Percentiles rank a stretch among this genome's conserved stretches.
These are phyloP conservation scores for Tephrocybe sp. DNA, from an alignment of 768 basidiomycete species.

Conservation along the genomic window DNA sequence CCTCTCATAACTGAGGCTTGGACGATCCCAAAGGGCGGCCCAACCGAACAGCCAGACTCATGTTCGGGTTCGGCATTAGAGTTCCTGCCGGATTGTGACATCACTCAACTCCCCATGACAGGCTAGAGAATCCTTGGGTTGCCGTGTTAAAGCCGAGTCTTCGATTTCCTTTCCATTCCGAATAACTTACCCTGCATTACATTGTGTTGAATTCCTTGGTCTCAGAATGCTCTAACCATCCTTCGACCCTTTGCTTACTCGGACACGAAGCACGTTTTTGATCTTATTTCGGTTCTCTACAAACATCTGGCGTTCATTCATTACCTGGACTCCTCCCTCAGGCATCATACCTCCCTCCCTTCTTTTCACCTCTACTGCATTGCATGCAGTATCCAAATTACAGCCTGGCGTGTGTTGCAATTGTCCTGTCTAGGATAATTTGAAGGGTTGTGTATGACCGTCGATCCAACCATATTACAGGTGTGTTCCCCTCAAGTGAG, in stretches of 20 bases:
- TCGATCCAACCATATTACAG: neutral
- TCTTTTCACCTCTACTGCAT: neutral
- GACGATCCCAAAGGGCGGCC: too few relatives aligned
- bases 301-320: neutral
- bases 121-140: too few relatives aligned
- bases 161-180: too few relatives aligned
- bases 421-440: neutral
- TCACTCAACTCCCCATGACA: too few relatives aligned
- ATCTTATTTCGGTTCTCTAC: slow-evolving; percentile 6
- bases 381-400: neutral
- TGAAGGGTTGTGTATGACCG: slow-evolving; percentile 1
- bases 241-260: slow-evolving; percentile 8
- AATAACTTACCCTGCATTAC: too few relatives aligned
- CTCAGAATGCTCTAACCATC: neutral
- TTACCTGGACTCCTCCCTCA: neutral
- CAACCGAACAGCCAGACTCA: too few relatives aligned
- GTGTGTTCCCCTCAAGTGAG: slow-evolving; percentile 3
- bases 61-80: too few relatives aligned
- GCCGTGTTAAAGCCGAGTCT: too few relatives aligned
- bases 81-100: too few relatives aligned
- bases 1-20: neutral
- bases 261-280: slow-evolving; percentile 1
- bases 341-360: neutral
- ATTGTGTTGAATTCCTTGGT: too few relatives aligned
- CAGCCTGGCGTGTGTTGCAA: too few relatives aligned